These are phyloP conservation scores for Aspergillus wentii DNA, from an alignment of 495 filamentous ascomycete genomes.

Conservation along the genomic window DNA sequence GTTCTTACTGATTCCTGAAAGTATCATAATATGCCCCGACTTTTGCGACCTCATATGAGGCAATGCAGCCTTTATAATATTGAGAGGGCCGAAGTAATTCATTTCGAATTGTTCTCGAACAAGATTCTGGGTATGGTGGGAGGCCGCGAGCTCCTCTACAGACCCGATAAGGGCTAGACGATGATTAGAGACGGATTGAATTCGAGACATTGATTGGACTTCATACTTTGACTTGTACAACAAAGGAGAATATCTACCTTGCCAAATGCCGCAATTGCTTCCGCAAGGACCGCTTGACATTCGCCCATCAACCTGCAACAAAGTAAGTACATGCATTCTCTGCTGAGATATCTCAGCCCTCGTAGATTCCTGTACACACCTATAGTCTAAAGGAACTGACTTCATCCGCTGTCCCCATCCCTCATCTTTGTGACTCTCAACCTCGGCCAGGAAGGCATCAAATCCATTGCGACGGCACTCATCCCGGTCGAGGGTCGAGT, in stretches of 20 bases:
- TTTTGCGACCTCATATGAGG: slow-evolving; percentile 73
- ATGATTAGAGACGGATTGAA: slow-evolving; percentile 2
- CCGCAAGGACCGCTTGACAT: slow-evolving; percentile 80
- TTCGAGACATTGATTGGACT: not conserved
- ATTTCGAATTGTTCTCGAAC: slow-evolving; percentile 90
- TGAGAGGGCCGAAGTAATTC: slow-evolving; percentile 91
- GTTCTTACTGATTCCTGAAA: slow-evolving; percentile 73
- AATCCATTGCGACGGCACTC: slow-evolving; percentile 46
- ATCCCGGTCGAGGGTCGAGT: slow-evolving; percentile 40
- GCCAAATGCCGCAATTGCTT: slow-evolving; percentile 78
- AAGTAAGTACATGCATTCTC: not conserved
- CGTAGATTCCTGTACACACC: slow-evolving; percentile 26
- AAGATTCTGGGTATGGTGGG: slow-evolving; percentile 66
- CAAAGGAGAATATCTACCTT: slow-evolving; percentile 84
- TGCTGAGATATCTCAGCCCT: not conserved
- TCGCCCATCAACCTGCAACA: slow-evolving; percentile 44
- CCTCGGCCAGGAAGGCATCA: slow-evolving; percentile 54
- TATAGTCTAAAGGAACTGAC: slow-evolving; percentile 44
- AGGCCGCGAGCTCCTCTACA: slow-evolving; percentile 81
- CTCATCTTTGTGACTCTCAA: slow-evolving; percentile 57
- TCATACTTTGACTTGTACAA: slow-evolving; percentile 75
- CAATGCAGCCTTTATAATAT: slow-evolving; percentile 87
- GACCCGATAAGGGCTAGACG: slow-evolving; percentile 74
- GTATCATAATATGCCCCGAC: slow-evolving; percentile 82
- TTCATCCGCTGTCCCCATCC: slow-evolving; percentile 42